Conservation (phyloP, 768 basidiomycete species). For the Kwoniella mangroviensis region DNA sequence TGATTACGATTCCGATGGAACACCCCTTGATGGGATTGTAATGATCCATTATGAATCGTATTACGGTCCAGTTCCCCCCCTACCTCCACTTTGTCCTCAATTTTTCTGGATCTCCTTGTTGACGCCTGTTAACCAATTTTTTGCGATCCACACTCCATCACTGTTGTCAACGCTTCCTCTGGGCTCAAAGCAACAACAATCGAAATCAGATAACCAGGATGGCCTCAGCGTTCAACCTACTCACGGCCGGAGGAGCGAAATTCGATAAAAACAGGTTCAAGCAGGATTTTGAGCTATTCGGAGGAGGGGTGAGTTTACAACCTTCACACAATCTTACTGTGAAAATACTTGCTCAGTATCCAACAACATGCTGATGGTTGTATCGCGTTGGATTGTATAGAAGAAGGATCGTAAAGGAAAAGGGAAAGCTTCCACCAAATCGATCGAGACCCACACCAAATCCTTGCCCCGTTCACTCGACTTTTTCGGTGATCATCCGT, state of each 20-base stretch:
- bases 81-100: too few species aligned
- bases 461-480: conserved; percentile 73
- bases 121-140: too few species aligned
- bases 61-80: too few species aligned
- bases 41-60: too few species aligned
- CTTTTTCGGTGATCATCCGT: conserved; percentile 79
- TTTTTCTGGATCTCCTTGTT: too few species aligned
- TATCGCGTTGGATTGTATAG: conserved; percentile 19
- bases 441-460: not conserved
- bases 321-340: not conserved
- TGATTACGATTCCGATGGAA: not conserved
- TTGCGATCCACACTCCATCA: not conserved
- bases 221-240: conserved; percentile 72
- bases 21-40: too few species aligned
- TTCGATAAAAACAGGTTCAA: conserved; percentile 73
- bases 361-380: not conserved
- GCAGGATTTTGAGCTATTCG: conserved; percentile 71
- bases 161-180: not conserved
- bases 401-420: conserved; percentile 43
- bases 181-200: not conserved
- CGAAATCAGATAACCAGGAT: conserved; percentile 10
- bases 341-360: not conserved
- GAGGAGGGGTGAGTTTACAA: conserved; percentile 16
- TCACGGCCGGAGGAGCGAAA: conserved; percentile 80
- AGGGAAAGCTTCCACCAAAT: conserved; percentile 16